phyloP scores from a whole-genome alignment of 306 rosid genomes.

The Inga leiocalycina region DNA sequence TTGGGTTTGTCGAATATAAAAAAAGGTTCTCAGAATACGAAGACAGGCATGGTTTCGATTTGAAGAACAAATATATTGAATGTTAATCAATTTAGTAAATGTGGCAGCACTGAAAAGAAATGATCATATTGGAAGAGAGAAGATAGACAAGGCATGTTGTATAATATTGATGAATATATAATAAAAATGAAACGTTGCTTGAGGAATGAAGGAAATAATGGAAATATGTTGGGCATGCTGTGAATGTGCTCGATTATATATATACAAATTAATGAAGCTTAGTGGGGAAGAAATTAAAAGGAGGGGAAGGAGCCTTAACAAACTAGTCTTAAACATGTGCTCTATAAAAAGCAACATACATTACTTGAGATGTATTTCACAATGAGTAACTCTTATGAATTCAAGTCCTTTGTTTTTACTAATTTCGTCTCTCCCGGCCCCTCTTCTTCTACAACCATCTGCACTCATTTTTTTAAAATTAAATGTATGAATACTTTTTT shows the following conservation, averaged over 20 bases:
- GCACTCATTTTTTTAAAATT: neutral
- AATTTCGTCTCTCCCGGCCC: neutral
- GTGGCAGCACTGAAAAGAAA: neutral
- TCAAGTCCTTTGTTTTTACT: neutral
- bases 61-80: neutral
- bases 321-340: constrained; percentile 29
- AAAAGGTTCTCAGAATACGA: neutral
- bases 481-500: constrained; percentile 20
- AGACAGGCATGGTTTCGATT: neutral
- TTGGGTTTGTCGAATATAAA: neutral
- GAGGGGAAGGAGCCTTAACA: constrained; percentile 20
- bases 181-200: neutral
- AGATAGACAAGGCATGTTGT: neutral
- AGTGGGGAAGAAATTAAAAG: constrained; percentile 41
- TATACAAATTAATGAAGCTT: constrained; percentile 34
- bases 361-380: constrained; percentile 34
- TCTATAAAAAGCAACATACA: constrained; percentile 22
- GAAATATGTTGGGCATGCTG: neutral
- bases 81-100: neutral
- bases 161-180: neutral
- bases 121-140: neutral
- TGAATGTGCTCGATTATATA: neutral
- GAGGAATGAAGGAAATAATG: neutral
- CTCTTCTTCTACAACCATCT: neutral
- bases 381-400: constrained; percentile 27